phyloP scores from a whole-genome alignment of 2,329 filamentous ascomycete species.

The Aspergillus phoenicis region DNA sequence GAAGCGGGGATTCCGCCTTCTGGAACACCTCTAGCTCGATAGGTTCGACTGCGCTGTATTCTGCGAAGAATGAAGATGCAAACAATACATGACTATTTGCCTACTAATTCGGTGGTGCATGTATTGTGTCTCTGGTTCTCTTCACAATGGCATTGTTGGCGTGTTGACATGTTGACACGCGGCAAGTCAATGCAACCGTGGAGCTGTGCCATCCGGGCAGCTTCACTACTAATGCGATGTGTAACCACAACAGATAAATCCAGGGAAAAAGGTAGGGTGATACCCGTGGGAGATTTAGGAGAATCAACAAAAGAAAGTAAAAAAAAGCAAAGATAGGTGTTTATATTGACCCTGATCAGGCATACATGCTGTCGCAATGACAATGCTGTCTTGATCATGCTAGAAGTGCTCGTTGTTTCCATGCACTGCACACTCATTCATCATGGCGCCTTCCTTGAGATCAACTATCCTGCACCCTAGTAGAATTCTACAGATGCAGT shows the following conservation, averaged over 20 bases:
- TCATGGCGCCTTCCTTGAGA: neutral
- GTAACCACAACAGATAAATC: neutral
- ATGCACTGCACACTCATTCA: neutral
- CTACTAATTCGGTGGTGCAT: too few relatives aligned
- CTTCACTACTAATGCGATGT: neutral
- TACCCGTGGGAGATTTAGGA: neutral
- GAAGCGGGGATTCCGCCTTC: slow-evolving; percentile 20
- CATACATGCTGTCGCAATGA: too few relatives aligned
- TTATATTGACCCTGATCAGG: neutral
- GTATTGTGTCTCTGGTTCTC: neutral
- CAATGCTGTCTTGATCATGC: neutral
- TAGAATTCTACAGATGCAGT: neutral
- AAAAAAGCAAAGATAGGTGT: neutral
- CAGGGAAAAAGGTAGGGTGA: neutral
- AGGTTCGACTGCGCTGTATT: neutral
- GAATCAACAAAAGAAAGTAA: neutral
- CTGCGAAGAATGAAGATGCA: neutral
- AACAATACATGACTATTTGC: too few relatives aligned
- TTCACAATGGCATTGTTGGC: neutral
- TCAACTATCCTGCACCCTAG: neutral
- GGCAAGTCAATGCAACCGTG: neutral
- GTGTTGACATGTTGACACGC: neutral
- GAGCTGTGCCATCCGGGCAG: neutral
- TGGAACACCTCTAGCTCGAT: neutral
- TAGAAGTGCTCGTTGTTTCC: neutral